Conservation (phyloP, 179 eudicot species). For the Vitellaria paradoxa region DNA sequence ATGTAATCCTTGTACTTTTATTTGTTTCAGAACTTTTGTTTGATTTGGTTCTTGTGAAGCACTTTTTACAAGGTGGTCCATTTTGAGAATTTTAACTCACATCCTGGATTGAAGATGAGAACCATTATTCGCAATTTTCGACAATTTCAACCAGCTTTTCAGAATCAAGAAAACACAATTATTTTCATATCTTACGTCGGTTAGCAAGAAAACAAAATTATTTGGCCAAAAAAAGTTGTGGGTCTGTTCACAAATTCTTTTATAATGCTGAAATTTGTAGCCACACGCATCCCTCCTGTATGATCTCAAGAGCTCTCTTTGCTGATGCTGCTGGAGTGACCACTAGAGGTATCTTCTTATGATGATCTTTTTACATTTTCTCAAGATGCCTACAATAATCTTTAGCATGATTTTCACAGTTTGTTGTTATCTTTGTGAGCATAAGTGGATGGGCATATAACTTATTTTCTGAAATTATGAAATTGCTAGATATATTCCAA, state of each 20-base stretch:
- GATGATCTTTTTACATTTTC: neutral
- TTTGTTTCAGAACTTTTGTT: no score
- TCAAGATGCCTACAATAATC: neutral
- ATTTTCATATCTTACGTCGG: constrained; percentile 20
- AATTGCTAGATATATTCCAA: neutral
- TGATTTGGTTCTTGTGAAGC: constrained; percentile 22
- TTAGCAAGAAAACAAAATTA: constrained; percentile 24
- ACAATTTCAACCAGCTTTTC: constrained; percentile 31
- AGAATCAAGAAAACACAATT: constrained; percentile 25
- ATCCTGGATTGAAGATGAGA: constrained; percentile 38
- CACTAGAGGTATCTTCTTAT: constrained; percentile 30
- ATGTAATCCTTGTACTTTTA: no score
- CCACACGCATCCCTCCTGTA: constrained; percentile 25
- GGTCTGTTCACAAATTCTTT: constrained; percentile 18
- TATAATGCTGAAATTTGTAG: constrained; percentile 21
- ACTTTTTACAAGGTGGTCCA: constrained; percentile 17
- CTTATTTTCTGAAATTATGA: no score
- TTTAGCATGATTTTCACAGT: neutral
- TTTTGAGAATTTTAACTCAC: neutral
- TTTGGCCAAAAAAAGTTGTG: constrained; percentile 22
- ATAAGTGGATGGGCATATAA: no score
- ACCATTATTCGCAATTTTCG: constrained; percentile 31
- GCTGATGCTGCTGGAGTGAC: constrained; percentile 37
- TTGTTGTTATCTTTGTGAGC: constrained; percentile 2
- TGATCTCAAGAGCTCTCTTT: constrained; percentile 38